phyloP scores from a whole-genome alignment of 208 protist genomes.

The Leishmania guyanensis region DNA sequence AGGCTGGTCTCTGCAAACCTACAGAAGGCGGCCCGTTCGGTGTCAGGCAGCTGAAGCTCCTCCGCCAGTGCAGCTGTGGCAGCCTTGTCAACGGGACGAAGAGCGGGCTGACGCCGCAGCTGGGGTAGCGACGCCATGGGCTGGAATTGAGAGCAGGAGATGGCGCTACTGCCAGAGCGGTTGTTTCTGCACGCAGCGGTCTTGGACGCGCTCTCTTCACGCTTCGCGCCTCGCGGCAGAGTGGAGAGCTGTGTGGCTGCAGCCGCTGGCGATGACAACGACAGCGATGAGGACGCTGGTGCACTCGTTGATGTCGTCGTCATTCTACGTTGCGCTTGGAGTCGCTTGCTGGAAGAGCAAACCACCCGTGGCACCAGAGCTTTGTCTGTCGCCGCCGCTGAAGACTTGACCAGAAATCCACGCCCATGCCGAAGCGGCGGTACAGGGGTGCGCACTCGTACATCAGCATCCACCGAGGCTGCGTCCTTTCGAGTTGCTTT shows the following conservation, averaged over 20 bases:
- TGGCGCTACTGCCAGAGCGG: background rate
- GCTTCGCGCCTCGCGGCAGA: background rate
- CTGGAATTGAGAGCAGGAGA: background rate
- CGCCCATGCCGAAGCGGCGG: background rate
- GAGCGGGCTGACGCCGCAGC: background rate
- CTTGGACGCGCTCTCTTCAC: background rate
- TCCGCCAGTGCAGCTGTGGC: conserved; percentile 1
- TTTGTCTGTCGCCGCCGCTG: background rate
- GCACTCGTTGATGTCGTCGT: background rate
- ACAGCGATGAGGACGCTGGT: background rate
- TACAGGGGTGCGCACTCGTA: background rate
- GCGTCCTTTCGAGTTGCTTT: background rate
- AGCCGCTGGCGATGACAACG: background rate
- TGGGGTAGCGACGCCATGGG: background rate
- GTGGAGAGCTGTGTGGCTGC: background rate
- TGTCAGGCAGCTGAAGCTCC: conserved; percentile 8
- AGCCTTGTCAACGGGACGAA: background rate
- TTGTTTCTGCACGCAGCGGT: background rate
- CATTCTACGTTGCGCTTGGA: background rate
- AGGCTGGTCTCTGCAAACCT: conserved; percentile 22
- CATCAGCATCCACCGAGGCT: background rate
- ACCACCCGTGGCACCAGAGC: background rate
- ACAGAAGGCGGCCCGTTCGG: conserved; percentile 23
- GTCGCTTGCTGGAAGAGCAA: background rate
- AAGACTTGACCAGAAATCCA: background rate